phyloP scores from a whole-genome alignment of 768 basidiomycete species.

The Paxillus involutus region DNA sequence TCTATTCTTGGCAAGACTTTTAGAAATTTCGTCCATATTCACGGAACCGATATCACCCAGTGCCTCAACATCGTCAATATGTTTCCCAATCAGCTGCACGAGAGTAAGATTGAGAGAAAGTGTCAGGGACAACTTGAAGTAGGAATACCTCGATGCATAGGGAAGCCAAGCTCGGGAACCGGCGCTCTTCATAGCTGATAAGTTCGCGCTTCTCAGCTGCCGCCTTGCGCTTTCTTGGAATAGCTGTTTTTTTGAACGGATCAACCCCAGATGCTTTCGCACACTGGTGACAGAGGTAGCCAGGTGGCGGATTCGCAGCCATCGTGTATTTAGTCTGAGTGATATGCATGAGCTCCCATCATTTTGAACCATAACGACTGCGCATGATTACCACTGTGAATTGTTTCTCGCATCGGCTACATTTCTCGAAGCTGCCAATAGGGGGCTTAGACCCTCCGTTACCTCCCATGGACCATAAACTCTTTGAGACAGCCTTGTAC shows the following conservation, averaged over 20 bases:
- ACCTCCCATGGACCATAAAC: conserved; percentile 35
- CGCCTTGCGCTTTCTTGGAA: conserved; percentile 59
- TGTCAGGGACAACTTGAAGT: not conserved
- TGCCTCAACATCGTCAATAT: conserved; percentile 88
- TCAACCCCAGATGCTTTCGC: conserved; percentile 75
- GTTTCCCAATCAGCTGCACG: conserved; percentile 71
- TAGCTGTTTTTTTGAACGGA: conserved; percentile 80
- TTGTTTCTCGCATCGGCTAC: conserved; percentile 77
- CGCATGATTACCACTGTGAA: conserved; percentile 78
- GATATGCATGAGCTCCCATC: not conserved
- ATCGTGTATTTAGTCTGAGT: conserved; percentile 83
- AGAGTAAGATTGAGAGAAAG: not conserved
- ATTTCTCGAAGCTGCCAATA: conserved; percentile 77
- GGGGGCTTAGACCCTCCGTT: conserved; percentile 50
- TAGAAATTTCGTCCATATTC: conserved; percentile 84
- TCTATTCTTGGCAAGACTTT: conserved; percentile 78
- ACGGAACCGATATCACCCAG: conserved; percentile 84
- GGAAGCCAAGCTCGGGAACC: conserved; percentile 69
- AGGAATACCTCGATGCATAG: conserved; percentile 72
- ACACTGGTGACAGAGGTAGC: conserved; percentile 84
- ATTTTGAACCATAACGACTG: not conserved
- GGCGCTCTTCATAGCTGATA: conserved; percentile 65
- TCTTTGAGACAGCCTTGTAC: conserved; percentile 65
- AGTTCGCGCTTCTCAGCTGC: conserved; percentile 69
- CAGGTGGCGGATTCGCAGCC: conserved; percentile 65